Conservation (phyloP, 1,139 yeast species). For the Meyerozyma guilliermondii region DNA sequence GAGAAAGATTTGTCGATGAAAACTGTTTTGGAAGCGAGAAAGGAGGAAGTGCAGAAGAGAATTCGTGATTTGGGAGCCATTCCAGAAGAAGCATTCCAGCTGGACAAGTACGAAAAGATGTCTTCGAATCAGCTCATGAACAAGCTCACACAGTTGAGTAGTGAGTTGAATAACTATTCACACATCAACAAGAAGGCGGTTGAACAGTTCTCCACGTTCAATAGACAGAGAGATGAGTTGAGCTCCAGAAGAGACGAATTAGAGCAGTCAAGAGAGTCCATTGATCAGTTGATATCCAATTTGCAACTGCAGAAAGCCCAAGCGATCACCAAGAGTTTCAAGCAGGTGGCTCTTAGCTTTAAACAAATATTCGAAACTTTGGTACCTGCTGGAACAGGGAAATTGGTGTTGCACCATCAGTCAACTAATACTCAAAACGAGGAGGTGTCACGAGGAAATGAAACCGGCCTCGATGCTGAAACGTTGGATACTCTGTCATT, state of each 20-base stretch:
- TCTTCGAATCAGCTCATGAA: constrained; percentile 51
- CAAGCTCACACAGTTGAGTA: constrained; percentile 54
- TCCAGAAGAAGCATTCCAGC: constrained; percentile 75
- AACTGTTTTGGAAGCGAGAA: constrained; percentile 53
- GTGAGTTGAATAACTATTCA: constrained; percentile 55
- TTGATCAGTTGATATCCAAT: constrained; percentile 65
- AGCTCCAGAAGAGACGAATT: constrained; percentile 64
- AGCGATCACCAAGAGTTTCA: constrained; percentile 76
- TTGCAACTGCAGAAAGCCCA: constrained; percentile 76
- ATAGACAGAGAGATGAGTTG: constrained; percentile 67
- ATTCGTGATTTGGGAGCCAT: constrained; percentile 81
- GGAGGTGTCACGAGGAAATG: constrained; percentile 17
- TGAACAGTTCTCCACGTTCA: constrained; percentile 75
- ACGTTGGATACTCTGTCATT: constrained; percentile 15
- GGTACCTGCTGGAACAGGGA: constrained; percentile 82
- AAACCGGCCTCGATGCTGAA: constrained; percentile 16
- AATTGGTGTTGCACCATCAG: constrained; percentile 58
- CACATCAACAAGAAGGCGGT: constrained; percentile 89
- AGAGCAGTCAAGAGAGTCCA: constrained; percentile 65
- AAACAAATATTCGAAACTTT: constrained; percentile 68
- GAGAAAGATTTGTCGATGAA: constrained; percentile 66
- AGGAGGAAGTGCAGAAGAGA: constrained; percentile 68
- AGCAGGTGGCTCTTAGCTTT: constrained; percentile 71
- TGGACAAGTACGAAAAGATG: constrained; percentile 34
- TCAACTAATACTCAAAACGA: constrained; percentile 10